Base-by-base conservation (phyloP, 176 grass and related monocot genomes). In the Oryza australiensis region DNA sequence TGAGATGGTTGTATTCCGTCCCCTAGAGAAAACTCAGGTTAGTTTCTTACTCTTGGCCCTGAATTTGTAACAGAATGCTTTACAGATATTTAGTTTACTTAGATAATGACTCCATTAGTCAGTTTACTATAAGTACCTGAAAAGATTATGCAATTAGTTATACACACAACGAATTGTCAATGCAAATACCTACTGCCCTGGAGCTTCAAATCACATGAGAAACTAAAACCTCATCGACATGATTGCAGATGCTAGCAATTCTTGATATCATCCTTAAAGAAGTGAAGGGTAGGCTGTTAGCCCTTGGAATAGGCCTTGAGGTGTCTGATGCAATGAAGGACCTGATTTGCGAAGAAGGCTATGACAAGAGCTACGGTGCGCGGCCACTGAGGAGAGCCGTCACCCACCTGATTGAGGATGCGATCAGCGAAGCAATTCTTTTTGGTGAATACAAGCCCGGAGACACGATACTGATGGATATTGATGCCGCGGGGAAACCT, bases 1-100 rank as follows among this genome's bases (percentile, higher is more conserved):
- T 68, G 97, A 99, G 87, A 88, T 94, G 85, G 93, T 99, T 65
- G 87, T 99, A 35, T 96, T 99, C 89, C 93, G 87, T 74, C 86
- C 91, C 66, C 83, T 99, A 1, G 93, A 92, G 83, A 92, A 92
- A 79, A 73, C 89, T 80, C 97, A 99, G 93, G 91, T 94, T 10
- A 68, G 85, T 84, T 85, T 80, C 73, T 26, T 57, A 34, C 76
- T 67, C 26, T 85, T 87, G 16, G 4, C 43, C 76, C 23, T 73
- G 53, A 70, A 26, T 38, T 38, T 42, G 14, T 67, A 63, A 16
- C 7, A 53, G 16, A 53, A 53, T 7, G 16, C 51, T 20, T 20
- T 55, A 69, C 26, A 73, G n/a, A 60, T 46, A 83, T 34, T 64
- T 3, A 24, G 55, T 24, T 9, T 10, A 60, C 55, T 60, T 60